Evolutionary conservation across 2,329 filamentous ascomycete genomes (phyloP).

Genomic region (Penicillium sp.): DNA sequence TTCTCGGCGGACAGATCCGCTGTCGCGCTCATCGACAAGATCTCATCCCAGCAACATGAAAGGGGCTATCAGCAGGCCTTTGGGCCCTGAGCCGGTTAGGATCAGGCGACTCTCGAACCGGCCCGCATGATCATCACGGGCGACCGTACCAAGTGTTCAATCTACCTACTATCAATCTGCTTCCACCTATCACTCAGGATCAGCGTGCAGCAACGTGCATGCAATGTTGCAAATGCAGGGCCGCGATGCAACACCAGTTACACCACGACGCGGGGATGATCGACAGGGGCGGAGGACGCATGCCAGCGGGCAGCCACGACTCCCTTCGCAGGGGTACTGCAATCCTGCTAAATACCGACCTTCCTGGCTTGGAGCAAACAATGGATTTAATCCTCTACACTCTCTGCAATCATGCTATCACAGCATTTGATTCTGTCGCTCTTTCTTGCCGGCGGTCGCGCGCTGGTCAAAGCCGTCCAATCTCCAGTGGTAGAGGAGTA

Average conservation of each 20-base stretch:
- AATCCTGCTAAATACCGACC: slow-evolving; percentile 13
- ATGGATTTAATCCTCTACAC: slow-evolving; percentile 6
- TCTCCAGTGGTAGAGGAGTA: slow-evolving; percentile 28
- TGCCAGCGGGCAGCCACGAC: slow-evolving; percentile 15
- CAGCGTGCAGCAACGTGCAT: not conserved
- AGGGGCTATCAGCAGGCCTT: not conserved
- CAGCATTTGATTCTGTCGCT: slow-evolving; percentile 15
- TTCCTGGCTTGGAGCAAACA: not conserved
- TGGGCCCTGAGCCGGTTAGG: not conserved
- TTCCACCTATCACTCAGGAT: not conserved
- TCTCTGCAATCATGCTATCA: slow-evolving; percentile 14
- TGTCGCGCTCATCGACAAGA: not conserved
- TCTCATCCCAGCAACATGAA: not conserved
- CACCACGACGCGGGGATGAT: slow-evolving; percentile 18
- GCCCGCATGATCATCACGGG: not conserved
- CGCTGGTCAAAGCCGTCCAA: slow-evolving; percentile 15
- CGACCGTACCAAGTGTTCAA: not conserved
- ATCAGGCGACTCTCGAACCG: not conserved
- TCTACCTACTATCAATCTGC: not conserved
- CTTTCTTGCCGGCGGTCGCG: slow-evolving; percentile 14
- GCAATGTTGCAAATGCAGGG: not conserved
- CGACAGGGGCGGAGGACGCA: slow-evolving; percentile 16
- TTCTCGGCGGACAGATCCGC: not conserved
- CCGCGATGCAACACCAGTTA: slow-evolving; percentile 8
- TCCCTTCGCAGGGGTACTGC: slow-evolving; percentile 9